Evolutionary conservation across 2,329 filamentous ascomycete species (phyloP).

Genomic region (Phialophora expanda): DNA sequence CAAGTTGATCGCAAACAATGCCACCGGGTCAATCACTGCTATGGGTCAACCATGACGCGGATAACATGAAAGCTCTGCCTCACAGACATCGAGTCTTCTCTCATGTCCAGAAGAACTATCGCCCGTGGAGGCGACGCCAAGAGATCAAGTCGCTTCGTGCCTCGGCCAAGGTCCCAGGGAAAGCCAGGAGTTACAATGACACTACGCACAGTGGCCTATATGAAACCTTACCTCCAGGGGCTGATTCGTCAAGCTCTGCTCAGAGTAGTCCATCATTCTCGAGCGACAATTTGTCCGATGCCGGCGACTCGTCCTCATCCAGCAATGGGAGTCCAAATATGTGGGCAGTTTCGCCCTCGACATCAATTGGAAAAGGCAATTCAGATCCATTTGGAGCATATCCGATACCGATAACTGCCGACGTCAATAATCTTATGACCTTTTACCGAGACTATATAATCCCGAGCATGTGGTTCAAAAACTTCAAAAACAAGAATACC

Average conservation of each 20-base stretch:
- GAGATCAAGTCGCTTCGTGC: slow-evolving; percentile 17
- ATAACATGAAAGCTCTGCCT: slow-evolving; percentile 21
- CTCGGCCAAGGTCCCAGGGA: slow-evolving; percentile 6
- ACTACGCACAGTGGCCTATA: neutral
- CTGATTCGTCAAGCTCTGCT: neutral
- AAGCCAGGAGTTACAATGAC: neutral
- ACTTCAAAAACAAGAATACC: slow-evolving; percentile 15
- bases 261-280: neutral
- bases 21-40: slow-evolving; percentile 13
- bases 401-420: slow-evolving; percentile 16
- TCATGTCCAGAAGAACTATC: slow-evolving; percentile 24
- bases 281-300: neutral
- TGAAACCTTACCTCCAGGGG: neutral
- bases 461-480: slow-evolving; percentile 9
- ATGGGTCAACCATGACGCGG: slow-evolving; percentile 24
- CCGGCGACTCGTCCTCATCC: neutral
- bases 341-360: slow-evolving; percentile 5
- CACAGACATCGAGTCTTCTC: slow-evolving; percentile 23
- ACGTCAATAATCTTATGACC: slow-evolving; percentile 22
- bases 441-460: slow-evolving; percentile 25
- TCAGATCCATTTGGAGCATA: slow-evolving; percentile 26
- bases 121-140: slow-evolving; percentile 25
- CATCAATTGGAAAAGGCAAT: slow-evolving; percentile 20
- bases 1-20: slow-evolving; percentile 2
- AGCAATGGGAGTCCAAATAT: neutral